Evolutionary conservation across 345 rosid genomes (phyloP).

Genomic region (Aquilaria sinensis): DNA sequence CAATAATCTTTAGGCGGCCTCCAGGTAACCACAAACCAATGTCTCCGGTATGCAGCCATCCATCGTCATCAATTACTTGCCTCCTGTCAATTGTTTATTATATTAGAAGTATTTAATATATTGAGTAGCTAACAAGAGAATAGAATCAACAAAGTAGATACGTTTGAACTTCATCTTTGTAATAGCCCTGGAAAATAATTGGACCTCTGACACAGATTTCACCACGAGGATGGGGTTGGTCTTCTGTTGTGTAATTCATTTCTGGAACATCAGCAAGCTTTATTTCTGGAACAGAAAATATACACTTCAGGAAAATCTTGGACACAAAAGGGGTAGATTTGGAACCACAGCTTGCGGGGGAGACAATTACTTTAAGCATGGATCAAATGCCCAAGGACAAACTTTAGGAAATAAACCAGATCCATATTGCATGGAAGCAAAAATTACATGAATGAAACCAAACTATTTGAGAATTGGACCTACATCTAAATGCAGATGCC

Average conservation of each 20-base stretch:
- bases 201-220: conserved; percentile 99
- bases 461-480: no score
- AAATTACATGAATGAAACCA: not conserved
- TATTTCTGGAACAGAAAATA: conserved; percentile 49
- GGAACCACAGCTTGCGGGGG: no score
- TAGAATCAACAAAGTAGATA: conserved; percentile 21
- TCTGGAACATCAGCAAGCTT: conserved; percentile 97
- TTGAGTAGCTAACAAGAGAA: conserved; percentile 10
- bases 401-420: conserved; percentile 2
- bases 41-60: conserved; percentile 98
- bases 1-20: conserved; percentile 94
- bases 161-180: conserved; percentile 95
- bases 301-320: no score
- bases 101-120: not conserved
- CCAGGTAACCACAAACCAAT: conserved; percentile 87
- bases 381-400: conserved; percentile 7
- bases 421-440: no score
- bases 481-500: no score
- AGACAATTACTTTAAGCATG: not conserved
- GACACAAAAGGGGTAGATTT: no score
- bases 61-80: conserved; percentile 85
- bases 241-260: conserved; percentile 89
- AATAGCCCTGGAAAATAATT: conserved; percentile 69
- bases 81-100: conserved; percentile 42
- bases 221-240: conserved; percentile 88